Base-by-base conservation (phyloP, 108 stramenopile genomes). In the Skeletonema marinoi region DNA sequence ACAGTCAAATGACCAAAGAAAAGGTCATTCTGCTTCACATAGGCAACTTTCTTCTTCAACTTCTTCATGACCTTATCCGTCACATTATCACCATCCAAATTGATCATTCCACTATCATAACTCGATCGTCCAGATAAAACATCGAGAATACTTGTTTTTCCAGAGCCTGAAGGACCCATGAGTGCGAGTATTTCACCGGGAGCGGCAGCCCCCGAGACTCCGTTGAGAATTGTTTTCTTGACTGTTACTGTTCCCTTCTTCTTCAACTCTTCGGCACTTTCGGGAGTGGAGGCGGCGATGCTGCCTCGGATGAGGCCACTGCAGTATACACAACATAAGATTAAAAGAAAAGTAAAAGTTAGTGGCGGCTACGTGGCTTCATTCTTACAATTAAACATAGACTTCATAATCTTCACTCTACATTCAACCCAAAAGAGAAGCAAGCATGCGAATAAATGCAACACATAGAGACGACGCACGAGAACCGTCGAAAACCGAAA, bases 1-100 rank as follows among this genome's bases (percentile, higher is more conserved):
- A 93, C 94, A 16, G 90, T 92, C 65, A 92, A 80, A 75, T 92
- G 88, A 0, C 78, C 77, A 73, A 92, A 88, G 83, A 95, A 91
- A 16, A 89, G 65, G 71, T 95, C 94, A 32, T 68, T 32, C 51
- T 95, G 94, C 44, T 88, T 90, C 56, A 95, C 92, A 65, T 93
- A 93, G 42, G 90, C 93, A 63, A 89, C 83, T 54, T 88, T 80
- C n/a, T 71, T 51, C 83, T 88, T 86, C 78, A 87, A 78, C 54
- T 67, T 80, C 73, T 91, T 87, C 76, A 80, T 75, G 5, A 70
- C 66, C 14, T 73, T 48, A 31, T 70, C 75, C 11, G 80, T 73
- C 11, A 91, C 62, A 2, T 64, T 25, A 11, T 60, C 66, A 11
- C 83, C 87, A 78, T 92, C 91, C 62, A 93, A 78, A 41, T 70